A percentile compares a stretch with the other conserved stretches of the same genome.
Conservation (phyloP, 2,329 filamentous ascomycete species). For the Pseudogymnoascus sp. region DNA sequence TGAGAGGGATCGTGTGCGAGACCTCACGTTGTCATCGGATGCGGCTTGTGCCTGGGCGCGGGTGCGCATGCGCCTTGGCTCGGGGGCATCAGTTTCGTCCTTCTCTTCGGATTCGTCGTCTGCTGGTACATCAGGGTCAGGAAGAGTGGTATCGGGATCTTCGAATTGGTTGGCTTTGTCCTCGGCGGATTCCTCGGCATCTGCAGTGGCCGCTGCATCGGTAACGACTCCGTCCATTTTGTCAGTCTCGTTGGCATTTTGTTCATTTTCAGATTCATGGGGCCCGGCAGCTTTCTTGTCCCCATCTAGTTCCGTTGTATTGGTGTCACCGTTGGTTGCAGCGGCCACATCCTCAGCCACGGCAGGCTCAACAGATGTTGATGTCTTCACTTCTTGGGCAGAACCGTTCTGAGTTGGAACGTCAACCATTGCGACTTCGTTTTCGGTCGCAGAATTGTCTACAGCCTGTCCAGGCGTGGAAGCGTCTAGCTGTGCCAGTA, state of each 20-base stretch:
- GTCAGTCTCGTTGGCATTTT: neutral
- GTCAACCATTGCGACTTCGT: conserved; percentile 5
- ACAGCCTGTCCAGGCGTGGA: neutral
- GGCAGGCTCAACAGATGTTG: neutral
- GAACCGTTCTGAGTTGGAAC: neutral
- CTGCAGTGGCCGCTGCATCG: neutral
- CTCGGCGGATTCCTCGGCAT: neutral
- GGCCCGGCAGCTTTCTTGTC: neutral
- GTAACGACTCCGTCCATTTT: neutral
- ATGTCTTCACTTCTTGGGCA: neutral
- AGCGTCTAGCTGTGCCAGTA: neutral
- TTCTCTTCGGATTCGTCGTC: conserved; percentile 24
- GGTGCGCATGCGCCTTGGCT: conserved; percentile 49
- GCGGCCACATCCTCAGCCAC: neutral
- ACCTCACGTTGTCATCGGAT: conserved; percentile 31
- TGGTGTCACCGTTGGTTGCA: neutral
- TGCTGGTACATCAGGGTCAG: conserved; percentile 3
- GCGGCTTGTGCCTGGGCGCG: conserved; percentile 45
- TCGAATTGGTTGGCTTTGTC: neutral
- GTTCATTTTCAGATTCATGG: neutral
- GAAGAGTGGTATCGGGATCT: conserved; percentile 9
- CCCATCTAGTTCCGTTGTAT: neutral
- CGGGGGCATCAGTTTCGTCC: conserved; percentile 37
- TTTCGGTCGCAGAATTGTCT: neutral
- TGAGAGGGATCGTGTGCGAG: conserved; percentile 30